Evolutionary conservation across 2,329 filamentous ascomycete genomes (phyloP).

Genomic region (Ambrosiella beaveri): DNA sequence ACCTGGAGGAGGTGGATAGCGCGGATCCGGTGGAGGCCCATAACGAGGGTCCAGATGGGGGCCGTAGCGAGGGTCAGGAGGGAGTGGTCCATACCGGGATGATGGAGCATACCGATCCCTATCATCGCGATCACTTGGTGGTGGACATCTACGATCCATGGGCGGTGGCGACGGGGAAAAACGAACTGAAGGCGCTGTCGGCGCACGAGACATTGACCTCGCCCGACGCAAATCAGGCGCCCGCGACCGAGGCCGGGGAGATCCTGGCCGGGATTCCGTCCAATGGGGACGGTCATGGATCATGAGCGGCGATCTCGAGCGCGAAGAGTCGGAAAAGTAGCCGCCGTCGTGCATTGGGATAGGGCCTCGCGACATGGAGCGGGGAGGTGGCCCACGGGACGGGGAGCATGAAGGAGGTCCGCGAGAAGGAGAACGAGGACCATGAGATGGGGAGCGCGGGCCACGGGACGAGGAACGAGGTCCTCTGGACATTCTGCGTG

Average conservation of each 20-base stretch:
- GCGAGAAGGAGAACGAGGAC: neutral
- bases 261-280: neutral
- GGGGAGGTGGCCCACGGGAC: neutral
- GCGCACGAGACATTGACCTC: slow-evolving; percentile 5
- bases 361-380: neutral
- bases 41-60: neutral
- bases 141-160: neutral
- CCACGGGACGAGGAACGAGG: neutral
- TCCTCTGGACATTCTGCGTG: neutral
- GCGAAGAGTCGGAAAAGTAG: neutral
- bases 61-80: neutral
- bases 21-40: neutral
- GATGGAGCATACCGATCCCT: neutral
- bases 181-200: slow-evolving; percentile 4
- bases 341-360: neutral
- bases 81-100: neutral
- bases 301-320: slow-evolving; percentile 3
- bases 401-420: neutral
- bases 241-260: neutral
- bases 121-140: neutral
- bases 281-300: slow-evolving; percentile 1
- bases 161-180: slow-evolving; percentile 5
- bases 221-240: neutral
- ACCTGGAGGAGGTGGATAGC: too few species aligned
- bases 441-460: neutral